Conservation (phyloP, 2,329 filamentous ascomycete genomes). For the Colletotrichum coccodes region DNA sequence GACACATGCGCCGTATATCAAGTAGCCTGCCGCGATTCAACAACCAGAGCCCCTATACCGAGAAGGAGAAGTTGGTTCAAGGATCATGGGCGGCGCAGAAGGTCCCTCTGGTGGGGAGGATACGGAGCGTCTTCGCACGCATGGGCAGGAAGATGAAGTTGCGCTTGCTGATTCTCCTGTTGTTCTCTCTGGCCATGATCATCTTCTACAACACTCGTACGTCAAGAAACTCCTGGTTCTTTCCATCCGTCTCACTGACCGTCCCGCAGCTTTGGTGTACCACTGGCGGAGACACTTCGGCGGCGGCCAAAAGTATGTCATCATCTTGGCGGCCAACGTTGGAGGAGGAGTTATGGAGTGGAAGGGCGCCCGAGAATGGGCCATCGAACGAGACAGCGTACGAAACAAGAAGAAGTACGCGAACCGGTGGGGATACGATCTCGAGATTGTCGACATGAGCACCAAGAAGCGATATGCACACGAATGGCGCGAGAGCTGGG, state of each 20-base stretch:
- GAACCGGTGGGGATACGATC: slow-evolving; percentile 88
- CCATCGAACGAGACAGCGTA: slow-evolving; percentile 95
- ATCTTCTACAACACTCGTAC: slow-evolving; percentile 80
- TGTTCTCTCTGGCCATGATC: slow-evolving; percentile 69
- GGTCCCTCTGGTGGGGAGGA: slow-evolving; percentile 56
- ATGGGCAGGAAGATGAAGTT: slow-evolving; percentile 75
- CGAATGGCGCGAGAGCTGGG: slow-evolving; percentile 99
- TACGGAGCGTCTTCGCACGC: slow-evolving; percentile 57
- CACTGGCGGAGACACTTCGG: slow-evolving; percentile 82
- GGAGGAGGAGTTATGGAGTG: slow-evolving; percentile 99
- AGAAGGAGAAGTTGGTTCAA: slow-evolving; percentile 81
- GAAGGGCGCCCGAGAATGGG: slow-evolving; percentile 98
- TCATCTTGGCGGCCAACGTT: slow-evolving; percentile 92
- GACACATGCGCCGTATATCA: slow-evolving; percentile 84
- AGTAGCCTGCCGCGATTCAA: slow-evolving; percentile 81
- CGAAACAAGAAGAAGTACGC: slow-evolving; percentile 94
- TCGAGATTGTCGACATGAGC: slow-evolving; percentile 98
- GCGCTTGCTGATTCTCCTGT: slow-evolving; percentile 66
- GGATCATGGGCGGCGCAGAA: slow-evolving; percentile 63
- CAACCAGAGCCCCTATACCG: slow-evolving; percentile 65
- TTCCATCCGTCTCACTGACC: slow-evolving; percentile 37
- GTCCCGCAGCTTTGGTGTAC: slow-evolving; percentile 59
- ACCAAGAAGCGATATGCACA: slow-evolving; percentile 98
- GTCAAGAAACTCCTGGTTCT: slow-evolving; percentile 47
- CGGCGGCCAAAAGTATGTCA: slow-evolving; percentile 89